These are phyloP conservation scores for Paramecium sexaurelia DNA, from an alignment of 73 alveolate species.

Conservation along the genomic window DNA sequence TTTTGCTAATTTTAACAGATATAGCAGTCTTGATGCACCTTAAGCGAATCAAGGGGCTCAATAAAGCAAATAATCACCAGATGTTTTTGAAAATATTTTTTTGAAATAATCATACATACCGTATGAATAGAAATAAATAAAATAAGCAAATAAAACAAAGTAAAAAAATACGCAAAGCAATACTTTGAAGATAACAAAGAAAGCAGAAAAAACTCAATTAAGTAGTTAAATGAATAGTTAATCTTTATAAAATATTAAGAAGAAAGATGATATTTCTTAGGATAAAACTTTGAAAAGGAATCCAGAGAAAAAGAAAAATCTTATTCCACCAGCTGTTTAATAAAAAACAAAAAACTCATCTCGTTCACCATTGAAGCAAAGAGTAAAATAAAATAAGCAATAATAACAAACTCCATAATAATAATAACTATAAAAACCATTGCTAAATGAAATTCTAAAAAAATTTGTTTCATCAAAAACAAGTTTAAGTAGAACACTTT, in stretches of 20 bases:
- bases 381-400: not conserved
- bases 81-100: conserved; percentile 18
- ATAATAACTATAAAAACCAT: not conserved
- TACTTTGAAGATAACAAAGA: not conserved
- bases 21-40: not conserved
- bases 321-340: not conserved
- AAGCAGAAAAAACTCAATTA: not conserved
- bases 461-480: not conserved
- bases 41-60: not conserved
- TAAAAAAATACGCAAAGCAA: not conserved
- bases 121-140: not conserved
- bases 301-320: not conserved
- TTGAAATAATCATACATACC: conserved; percentile 20
- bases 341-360: not conserved
- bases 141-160: not conserved
- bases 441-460: not conserved
- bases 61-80: not conserved
- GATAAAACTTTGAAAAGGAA: not conserved
- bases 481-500: not conserved
- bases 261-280: not conserved
- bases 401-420: not conserved
- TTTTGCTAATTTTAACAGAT: not conserved
- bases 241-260: not conserved
- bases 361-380: not conserved
- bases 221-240: not conserved